Evolutionary conservation across 768 basidiomycete species (phyloP).

Genomic region (Cyathus striatus): DNA sequence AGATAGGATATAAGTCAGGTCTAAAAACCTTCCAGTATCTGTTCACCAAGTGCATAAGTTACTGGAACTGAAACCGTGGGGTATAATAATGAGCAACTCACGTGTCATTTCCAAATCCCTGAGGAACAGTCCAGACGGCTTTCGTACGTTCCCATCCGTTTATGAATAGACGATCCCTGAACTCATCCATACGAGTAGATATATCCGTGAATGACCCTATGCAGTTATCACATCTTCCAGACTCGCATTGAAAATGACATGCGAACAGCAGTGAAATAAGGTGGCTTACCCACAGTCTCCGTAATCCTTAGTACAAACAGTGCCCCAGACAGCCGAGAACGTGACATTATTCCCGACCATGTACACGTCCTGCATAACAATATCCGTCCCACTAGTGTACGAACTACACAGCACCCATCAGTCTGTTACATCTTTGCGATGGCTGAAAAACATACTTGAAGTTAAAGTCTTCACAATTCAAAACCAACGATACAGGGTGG

Average conservation of each 20-base stretch:
- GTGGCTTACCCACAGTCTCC: slow-evolving; percentile 77
- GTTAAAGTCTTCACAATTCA: slow-evolving; percentile 64
- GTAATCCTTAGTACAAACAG: slow-evolving; percentile 56
- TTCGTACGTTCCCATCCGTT: slow-evolving; percentile 68
- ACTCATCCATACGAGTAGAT: slow-evolving; percentile 61
- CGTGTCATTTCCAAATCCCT: slow-evolving; percentile 64
- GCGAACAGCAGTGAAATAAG: too few species aligned
- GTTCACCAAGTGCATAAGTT: not conserved
- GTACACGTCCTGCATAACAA: slow-evolving; percentile 68
- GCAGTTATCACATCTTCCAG: slow-evolving; percentile 59
- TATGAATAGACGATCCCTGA: slow-evolving; percentile 49
- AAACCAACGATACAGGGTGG: slow-evolving; percentile 61
- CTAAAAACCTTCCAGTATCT: too few species aligned
- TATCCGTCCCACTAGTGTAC: slow-evolving; percentile 57
- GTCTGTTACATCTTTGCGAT: not conserved
- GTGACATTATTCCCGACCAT: slow-evolving; percentile 58
- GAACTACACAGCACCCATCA: slow-evolving; percentile 14
- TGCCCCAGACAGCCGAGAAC: slow-evolving; percentile 56
- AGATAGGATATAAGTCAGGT: not conserved
- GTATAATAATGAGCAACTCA: slow-evolving; percentile 26
- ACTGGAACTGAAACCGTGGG: slow-evolving; percentile 1
- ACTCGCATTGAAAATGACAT: too few species aligned
- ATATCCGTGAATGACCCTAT: slow-evolving; percentile 69
- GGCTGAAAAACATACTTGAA: slow-evolving; percentile 33
- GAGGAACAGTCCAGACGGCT: slow-evolving; percentile 76